phyloP scores from a whole-genome alignment of 805 yeast genomes.

The Saitoella complicata region DNA sequence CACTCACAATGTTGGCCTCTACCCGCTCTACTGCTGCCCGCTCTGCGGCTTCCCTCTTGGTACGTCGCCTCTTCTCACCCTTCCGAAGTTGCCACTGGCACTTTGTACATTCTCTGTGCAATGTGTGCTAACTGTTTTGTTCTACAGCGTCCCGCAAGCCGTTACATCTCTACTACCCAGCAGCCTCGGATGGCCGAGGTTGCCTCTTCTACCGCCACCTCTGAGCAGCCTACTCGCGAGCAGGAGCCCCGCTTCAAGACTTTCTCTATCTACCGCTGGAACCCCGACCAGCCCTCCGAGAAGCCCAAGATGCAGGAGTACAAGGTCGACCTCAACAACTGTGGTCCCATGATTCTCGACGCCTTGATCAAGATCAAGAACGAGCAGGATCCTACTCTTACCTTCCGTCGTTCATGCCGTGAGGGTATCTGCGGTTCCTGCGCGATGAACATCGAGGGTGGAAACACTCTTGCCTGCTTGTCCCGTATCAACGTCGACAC shows the following conservation, averaged over 20 bases:
- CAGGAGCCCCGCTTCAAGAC: constrained; percentile 49
- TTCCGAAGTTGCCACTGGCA: too few relatives aligned
- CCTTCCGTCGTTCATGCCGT: constrained; percentile 96
- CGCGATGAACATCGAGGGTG: constrained; percentile 98
- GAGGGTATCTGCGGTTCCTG: constrained; percentile 99
- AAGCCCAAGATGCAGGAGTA: constrained; percentile 78
- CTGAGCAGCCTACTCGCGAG: constrained; percentile 31
- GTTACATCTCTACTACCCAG: too few relatives aligned
- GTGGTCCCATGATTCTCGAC: constrained; percentile 97
- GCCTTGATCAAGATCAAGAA: constrained; percentile 88
- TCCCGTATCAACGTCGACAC: constrained; percentile 79
- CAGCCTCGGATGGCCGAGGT: too few relatives aligned
- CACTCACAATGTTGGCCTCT: too few relatives aligned
- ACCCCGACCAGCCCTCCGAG: constrained; percentile 86
- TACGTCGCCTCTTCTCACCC: too few relatives aligned
- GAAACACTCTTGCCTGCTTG: constrained; percentile 91
- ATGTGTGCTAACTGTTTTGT: too few relatives aligned
- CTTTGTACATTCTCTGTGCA: too few relatives aligned
- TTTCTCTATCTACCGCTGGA: constrained; percentile 94
- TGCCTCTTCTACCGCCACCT: constrained; percentile 8
- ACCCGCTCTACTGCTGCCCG: too few relatives aligned
- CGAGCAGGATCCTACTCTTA: constrained; percentile 89
- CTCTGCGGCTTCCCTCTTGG: too few relatives aligned
- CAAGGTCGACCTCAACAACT: constrained; percentile 69
- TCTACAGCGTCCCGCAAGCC: too few relatives aligned